phyloP scores from a whole-genome alignment of 2,329 filamentous ascomycete species.

The Metarhizium brunneum region DNA sequence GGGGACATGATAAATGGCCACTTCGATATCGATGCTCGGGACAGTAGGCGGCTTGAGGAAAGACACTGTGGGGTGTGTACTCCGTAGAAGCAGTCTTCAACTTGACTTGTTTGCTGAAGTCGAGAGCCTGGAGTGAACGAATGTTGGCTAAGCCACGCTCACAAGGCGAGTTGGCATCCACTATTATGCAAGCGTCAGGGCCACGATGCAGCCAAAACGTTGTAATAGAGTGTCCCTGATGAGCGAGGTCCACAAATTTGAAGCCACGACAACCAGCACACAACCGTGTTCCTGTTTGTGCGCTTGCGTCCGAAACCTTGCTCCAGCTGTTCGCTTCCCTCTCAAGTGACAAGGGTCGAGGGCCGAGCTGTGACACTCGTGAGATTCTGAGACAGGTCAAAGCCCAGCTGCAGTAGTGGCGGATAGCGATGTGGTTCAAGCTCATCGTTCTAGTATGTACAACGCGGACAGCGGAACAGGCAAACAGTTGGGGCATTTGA shows the following conservation, averaged over 20 bases:
- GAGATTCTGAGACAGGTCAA: not conserved
- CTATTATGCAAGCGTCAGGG: too few relatives aligned
- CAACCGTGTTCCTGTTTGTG: too few relatives aligned
- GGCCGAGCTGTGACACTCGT: not conserved
- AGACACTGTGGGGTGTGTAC: not conserved
- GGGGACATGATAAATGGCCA: not conserved
- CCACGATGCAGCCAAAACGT: too few relatives aligned
- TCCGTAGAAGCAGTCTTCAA: not conserved
- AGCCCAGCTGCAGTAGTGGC: too few relatives aligned
- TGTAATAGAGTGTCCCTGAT: too few relatives aligned
- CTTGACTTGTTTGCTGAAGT: not conserved
- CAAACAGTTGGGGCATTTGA: not conserved
- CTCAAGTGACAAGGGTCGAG: not conserved
- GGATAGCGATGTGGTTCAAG: too few relatives aligned
- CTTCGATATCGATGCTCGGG: not conserved
- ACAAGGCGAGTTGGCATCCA: not conserved
- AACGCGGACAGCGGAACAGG: not conserved
- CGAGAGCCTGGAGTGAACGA: not conserved
- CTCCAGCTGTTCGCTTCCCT: too few relatives aligned
- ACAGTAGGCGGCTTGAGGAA: not conserved
- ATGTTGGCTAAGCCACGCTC: not conserved
- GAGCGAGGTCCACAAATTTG: too few relatives aligned
- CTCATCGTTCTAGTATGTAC: not conserved
- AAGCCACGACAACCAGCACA: too few relatives aligned
- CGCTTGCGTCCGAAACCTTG: too few relatives aligned